phyloP scores from a whole-genome alignment of 139 green algal genomes.

The Coelastrella sp. region DNA sequence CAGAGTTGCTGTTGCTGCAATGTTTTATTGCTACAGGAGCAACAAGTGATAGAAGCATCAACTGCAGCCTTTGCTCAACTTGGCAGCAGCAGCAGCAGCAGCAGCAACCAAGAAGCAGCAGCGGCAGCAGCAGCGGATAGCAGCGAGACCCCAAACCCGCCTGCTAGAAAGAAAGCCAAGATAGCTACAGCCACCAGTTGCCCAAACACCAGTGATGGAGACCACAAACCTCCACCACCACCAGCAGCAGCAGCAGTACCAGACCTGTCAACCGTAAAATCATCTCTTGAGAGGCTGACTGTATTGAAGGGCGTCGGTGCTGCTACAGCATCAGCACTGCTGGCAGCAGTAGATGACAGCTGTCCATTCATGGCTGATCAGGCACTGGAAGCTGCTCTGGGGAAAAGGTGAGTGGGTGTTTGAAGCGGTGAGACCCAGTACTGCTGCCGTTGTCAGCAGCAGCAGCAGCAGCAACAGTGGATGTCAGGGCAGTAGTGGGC shows the following conservation, averaged over 20 bases:
- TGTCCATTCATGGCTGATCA: slow-evolving; percentile 76
- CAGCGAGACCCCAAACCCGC: neutral
- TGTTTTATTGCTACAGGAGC: neutral
- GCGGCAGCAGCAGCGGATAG: neutral
- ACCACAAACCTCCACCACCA: slow-evolving; percentile 82
- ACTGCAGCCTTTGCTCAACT: neutral
- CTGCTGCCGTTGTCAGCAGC: too few species aligned
- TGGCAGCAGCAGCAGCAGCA: slow-evolving; percentile 22
- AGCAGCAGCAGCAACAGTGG: too few species aligned
- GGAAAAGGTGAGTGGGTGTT: neutral
- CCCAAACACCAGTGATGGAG: too few species aligned
- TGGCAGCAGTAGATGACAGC: slow-evolving; percentile 50
- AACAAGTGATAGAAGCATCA: neutral
- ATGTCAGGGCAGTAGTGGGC: too few species aligned
- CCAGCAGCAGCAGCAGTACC: slow-evolving; percentile 12
- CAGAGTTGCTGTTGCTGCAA: neutral
- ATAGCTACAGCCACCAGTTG: slow-evolving; percentile 63
- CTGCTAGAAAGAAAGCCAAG: neutral
- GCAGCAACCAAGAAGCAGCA: neutral
- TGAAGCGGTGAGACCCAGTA: too few species aligned
- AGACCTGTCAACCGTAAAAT: neutral
- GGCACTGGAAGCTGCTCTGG: slow-evolving; percentile 51
- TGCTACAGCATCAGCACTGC: slow-evolving; percentile 73
- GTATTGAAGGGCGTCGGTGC: slow-evolving; percentile 56
- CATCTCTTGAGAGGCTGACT: neutral